phyloP scores from a whole-genome alignment of 352 stramenopile genomes.

The Globisporangium lucens region DNA sequence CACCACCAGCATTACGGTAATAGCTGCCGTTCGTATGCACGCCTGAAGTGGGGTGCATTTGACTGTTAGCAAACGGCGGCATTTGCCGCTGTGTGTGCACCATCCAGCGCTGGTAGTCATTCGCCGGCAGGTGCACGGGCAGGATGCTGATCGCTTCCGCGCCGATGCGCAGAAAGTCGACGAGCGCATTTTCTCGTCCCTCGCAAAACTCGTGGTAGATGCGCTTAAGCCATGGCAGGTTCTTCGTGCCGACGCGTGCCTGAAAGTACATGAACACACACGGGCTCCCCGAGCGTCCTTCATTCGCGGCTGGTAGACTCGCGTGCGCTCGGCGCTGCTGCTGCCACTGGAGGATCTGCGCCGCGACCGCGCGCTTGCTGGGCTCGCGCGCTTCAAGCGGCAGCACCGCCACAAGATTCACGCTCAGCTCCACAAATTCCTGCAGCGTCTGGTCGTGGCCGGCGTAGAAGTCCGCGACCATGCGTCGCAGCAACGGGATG shows the following conservation, averaged over 20 bases:
- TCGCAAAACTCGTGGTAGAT: conserved; percentile 33
- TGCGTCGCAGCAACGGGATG: conserved; percentile 25
- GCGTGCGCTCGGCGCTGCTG: conserved; percentile 7
- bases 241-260: conserved; percentile 32
- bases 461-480: conserved; percentile 26
- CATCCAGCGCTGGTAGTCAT: background rate
- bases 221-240: conserved; percentile 31
- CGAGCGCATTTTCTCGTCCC: conserved; percentile 20
- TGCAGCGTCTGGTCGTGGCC: conserved; percentile 27
- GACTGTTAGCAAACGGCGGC: conserved; percentile 4
- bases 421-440: conserved; percentile 33
- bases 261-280: conserved; percentile 25
- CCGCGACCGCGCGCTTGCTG: conserved; percentile 13
- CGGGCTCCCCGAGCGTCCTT: background rate
- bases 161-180: conserved; percentile 22
- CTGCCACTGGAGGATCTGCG: conserved; percentile 30
- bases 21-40: background rate
- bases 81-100: conserved; percentile 13
- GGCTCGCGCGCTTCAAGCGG: conserved; percentile 15
- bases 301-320: background rate
- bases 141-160: conserved; percentile 27
- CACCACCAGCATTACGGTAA: background rate
- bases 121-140: conserved; percentile 22
- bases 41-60: background rate
- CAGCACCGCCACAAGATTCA: conserved; percentile 29